Percentiles rank a stretch among this genome's conserved stretches.
These are phyloP conservation scores for Adiantum capillusveneris DNA, from an alignment of 75 land plant species.

Conservation along the genomic window DNA sequence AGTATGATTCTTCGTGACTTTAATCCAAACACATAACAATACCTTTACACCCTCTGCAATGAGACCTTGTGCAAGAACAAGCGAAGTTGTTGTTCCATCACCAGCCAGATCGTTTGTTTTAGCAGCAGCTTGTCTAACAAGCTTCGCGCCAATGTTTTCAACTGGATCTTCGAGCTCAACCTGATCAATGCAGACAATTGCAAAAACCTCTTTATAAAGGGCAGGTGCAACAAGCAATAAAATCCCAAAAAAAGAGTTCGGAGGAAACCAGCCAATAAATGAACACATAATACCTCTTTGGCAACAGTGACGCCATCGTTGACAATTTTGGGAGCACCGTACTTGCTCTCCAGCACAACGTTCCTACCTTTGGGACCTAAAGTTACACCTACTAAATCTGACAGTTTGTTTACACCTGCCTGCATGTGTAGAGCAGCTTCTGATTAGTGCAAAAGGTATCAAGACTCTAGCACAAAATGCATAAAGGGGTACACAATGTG, in stretches of 20 bases:
- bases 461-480: no score
- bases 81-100: slow-evolving; percentile 87
- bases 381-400: slow-evolving; percentile 72
- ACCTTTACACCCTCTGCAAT: slow-evolving; percentile 89
- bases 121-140: slow-evolving; percentile 87
- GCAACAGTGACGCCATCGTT: slow-evolving; percentile 95
- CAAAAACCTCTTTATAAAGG: no score
- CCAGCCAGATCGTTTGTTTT: slow-evolving; percentile 93
- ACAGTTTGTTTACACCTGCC: slow-evolving; percentile 72
- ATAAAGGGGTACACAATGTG: background rate
- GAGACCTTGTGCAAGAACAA: slow-evolving; percentile 83
- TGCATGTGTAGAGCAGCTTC: no score
- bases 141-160: slow-evolving; percentile 84
- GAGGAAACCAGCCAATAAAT: background rate
- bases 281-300: slow-evolving; percentile 45
- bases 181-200: slow-evolving; percentile 24
- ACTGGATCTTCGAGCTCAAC: slow-evolving; percentile 86
- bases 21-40: background rate
- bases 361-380: slow-evolving; percentile 85
- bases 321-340: slow-evolving; percentile 84
- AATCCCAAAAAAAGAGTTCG: background rate
- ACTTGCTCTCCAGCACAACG: slow-evolving; percentile 75
- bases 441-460: no score
- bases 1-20: background rate
- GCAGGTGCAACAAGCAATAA: background rate